These are phyloP conservation scores for Mucor piriformis DNA, from an alignment of 371 early-diverging fungal species.

Conservation along the genomic window DNA sequence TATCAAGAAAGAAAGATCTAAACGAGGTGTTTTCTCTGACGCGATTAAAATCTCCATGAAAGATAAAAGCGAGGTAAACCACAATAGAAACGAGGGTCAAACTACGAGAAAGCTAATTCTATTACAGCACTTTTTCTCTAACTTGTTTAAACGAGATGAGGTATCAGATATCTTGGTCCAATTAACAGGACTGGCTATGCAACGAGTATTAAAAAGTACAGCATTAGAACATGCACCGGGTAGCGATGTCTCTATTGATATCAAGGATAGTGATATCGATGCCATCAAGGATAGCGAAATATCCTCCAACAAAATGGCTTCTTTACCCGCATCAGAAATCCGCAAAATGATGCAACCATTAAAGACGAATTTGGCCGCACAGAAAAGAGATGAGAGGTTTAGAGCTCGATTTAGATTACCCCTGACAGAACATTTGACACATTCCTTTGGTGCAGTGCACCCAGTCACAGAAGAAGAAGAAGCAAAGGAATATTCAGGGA, in stretches of 20 bases:
- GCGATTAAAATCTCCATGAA: constrained; percentile 83
- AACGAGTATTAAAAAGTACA: constrained; percentile 82
- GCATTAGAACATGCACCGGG: constrained; percentile 72
- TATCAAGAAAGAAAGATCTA: constrained; percentile 77
- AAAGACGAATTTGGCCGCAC: constrained; percentile 62
- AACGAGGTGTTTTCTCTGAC: constrained; percentile 88
- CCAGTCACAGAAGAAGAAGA: constrained; percentile 23
- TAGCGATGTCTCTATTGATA: constrained; percentile 49
- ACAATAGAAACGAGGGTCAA: no score
- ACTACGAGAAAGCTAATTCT: no score
- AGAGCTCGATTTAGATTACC: constrained; percentile 77
- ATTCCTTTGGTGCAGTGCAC: constrained; percentile 55
- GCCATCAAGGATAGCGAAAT: constrained; percentile 29
- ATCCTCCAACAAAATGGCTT: constrained; percentile 18
- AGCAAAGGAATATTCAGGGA: constrained; percentile 54
- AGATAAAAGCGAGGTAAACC: constrained; percentile 76
- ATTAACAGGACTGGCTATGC: constrained; percentile 85
- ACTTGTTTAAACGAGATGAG: constrained; percentile 93
- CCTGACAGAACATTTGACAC: constrained; percentile 61
- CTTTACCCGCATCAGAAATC: constrained; percentile 32
- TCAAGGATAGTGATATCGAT: constrained; percentile 40
- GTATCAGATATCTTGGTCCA: constrained; percentile 91
- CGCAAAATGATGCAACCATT: constrained; percentile 56
- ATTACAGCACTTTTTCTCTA: constrained; percentile 92
- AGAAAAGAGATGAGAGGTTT: constrained; percentile 81